Evolutionary conservation across 306 rosid genomes (phyloP).

Genomic region (Cajanus cajan): DNA sequence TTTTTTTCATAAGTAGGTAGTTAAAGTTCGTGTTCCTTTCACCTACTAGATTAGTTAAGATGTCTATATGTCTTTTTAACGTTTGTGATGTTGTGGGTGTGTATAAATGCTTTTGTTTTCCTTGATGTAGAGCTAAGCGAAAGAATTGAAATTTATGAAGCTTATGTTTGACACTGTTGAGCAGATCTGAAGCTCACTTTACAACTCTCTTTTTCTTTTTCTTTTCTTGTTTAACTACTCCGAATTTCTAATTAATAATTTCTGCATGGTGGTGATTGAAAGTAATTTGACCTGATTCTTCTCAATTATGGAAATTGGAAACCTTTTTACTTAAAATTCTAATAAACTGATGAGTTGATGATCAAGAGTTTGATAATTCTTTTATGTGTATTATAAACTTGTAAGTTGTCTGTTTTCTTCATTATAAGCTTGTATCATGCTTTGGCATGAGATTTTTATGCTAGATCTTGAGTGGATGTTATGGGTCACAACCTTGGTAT

Average conservation of each 20-base stretch:
- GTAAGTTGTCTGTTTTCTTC: background rate
- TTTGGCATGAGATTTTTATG: background rate
- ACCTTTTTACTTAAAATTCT: background rate
- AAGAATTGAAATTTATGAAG: background rate
- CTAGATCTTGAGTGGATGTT: conserved; percentile 20
- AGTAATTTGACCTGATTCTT: conserved; percentile 1
- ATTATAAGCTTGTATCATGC: conserved; percentile 2
- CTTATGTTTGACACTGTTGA: background rate
- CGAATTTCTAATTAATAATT: no score
- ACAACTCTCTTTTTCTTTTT: background rate
- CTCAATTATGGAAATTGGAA: conserved; percentile 4
- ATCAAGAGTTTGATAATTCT: conserved; percentile 2
- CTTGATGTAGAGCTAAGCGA: background rate
- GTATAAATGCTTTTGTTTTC: background rate
- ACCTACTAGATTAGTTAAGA: background rate
- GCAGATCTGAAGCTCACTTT: conserved; percentile 31
- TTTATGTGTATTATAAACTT: background rate
- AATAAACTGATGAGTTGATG: background rate
- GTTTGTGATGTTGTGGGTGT: background rate
- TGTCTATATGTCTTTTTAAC: background rate
- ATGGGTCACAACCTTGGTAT: conserved; percentile 5
- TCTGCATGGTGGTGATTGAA: background rate
- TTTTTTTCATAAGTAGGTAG: conserved; percentile 9
- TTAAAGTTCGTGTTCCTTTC: background rate
- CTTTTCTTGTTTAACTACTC: no score